Percentiles rank a stretch among this genome's conserved stretches.
Evolutionary conservation across 2,329 filamentous ascomycete species (phyloP).

Genomic region (Escovopsis sp.): DNA sequence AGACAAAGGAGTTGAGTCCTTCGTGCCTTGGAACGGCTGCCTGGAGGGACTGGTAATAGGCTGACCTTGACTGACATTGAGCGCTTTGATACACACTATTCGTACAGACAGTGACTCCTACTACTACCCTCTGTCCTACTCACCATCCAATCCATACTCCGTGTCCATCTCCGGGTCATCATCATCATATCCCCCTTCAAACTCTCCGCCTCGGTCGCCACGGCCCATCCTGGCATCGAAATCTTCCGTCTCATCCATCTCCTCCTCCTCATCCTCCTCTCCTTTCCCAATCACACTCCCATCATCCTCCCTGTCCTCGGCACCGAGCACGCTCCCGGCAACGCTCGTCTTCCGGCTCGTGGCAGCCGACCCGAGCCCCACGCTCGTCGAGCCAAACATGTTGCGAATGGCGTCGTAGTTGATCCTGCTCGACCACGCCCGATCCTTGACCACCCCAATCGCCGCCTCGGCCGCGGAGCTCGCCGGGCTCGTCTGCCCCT

Average conservation of each 20-base stretch:
- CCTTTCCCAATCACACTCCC: slow-evolving; percentile 22
- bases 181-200: slow-evolving; percentile 19
- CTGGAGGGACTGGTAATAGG: too few relatives aligned
- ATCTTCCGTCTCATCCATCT: slow-evolving; percentile 20
- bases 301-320: slow-evolving; percentile 19
- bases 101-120: background rate
- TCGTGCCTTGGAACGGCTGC: too few relatives aligned
- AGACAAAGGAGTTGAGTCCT: too few relatives aligned
- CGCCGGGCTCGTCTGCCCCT: slow-evolving; percentile 49
- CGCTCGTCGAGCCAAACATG: slow-evolving; percentile 35
- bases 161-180: slow-evolving; percentile 23
- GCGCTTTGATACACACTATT: background rate
- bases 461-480: slow-evolving; percentile 55
- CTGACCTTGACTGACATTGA: too few relatives aligned
- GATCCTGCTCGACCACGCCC: slow-evolving; percentile 58
- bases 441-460: slow-evolving; percentile 49
- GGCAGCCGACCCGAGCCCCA: slow-evolving; percentile 33
- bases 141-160: slow-evolving; percentile 18
- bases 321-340: slow-evolving; percentile 21
- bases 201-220: slow-evolving; percentile 18
- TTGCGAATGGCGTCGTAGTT: slow-evolving; percentile 51
- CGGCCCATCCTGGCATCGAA: slow-evolving; percentile 17
- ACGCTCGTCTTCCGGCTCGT: slow-evolving; percentile 30
- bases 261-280: slow-evolving; percentile 20
- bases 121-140: too few relatives aligned